Evolutionary conservation across 2,329 filamentous ascomycete species (phyloP).

Genomic region (Metarhizium rileyi): DNA sequence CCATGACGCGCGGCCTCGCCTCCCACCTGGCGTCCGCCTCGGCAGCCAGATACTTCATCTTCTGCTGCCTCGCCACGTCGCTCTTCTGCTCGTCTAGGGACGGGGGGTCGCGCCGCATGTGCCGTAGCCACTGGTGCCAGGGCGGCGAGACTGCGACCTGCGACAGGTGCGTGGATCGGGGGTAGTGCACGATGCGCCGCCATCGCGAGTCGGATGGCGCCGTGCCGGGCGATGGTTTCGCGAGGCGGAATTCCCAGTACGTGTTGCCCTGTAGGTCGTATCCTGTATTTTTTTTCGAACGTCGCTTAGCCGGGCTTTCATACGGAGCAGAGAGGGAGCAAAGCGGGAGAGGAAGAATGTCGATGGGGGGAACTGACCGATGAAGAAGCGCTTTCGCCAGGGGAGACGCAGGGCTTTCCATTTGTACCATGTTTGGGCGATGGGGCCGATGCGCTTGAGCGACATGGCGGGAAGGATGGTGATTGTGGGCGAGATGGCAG

Average conservation of each 20-base stretch:
- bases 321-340: not conserved
- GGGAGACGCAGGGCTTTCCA: constrained; percentile 55
- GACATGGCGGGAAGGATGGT: not conserved
- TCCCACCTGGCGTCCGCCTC: constrained; percentile 56
- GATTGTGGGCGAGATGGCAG: too few relatives aligned
- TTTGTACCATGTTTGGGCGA: constrained; percentile 41
- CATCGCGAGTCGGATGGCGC: constrained; percentile 30
- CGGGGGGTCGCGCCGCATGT: constrained; percentile 46
- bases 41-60: constrained; percentile 46
- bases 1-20: constrained; percentile 43
- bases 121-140: constrained; percentile 62
- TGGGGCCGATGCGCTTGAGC: constrained; percentile 24
- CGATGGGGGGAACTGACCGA: constrained; percentile 37
- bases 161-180: constrained; percentile 41
- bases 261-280: constrained; percentile 57
- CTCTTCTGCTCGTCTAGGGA: constrained; percentile 44
- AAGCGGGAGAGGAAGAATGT: not conserved
- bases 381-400: constrained; percentile 53
- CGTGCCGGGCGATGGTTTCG: constrained; percentile 22
- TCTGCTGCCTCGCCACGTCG: constrained; percentile 42
- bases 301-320: constrained; percentile 1
- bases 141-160: constrained; percentile 48
- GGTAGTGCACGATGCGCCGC: constrained; percentile 54
- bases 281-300: constrained; percentile 35
- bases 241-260: constrained; percentile 57